A percentile compares a stretch with the other conserved stretches of the same genome.
phyloP scores from a whole-genome alignment of 2,329 filamentous ascomycete genomes.

The Coniochaeta sp. region DNA sequence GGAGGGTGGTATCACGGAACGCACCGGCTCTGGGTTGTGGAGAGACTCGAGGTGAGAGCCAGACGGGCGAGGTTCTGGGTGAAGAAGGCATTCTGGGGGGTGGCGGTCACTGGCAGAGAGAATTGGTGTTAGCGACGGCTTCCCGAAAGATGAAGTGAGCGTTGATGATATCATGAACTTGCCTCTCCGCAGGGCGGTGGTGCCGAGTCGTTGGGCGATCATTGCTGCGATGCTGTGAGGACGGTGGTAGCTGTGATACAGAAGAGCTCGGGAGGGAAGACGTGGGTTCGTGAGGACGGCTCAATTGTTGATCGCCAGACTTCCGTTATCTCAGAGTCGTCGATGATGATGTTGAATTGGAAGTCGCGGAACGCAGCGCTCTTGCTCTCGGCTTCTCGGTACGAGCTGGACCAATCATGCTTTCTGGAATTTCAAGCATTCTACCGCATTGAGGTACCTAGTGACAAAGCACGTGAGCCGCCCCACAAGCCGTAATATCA shows the following conservation, averaged over 20 bases:
- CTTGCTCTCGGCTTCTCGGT: not conserved
- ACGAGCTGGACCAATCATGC: slow-evolving; percentile 28
- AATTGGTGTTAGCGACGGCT: slow-evolving; percentile 10
- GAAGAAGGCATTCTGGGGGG: slow-evolving; percentile 38
- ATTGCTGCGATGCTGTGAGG: slow-evolving; percentile 28
- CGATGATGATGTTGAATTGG: slow-evolving; percentile 4
- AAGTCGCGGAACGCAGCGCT: slow-evolving; percentile 1
- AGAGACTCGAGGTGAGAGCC: slow-evolving; percentile 33
- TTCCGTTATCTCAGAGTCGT: not conserved
- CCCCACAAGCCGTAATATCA: slow-evolving; percentile 7
- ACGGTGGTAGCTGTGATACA: slow-evolving; percentile 7
- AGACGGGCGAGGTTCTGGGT: slow-evolving; percentile 39
- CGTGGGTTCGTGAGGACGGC: not conserved
- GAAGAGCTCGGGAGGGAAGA: not conserved
- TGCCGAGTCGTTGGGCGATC: slow-evolving; percentile 50
- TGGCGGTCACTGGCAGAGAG: slow-evolving; percentile 23
- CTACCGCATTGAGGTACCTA: too few species aligned
- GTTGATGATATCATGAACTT: slow-evolving; percentile 14
- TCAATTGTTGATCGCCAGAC: slow-evolving; percentile 1
- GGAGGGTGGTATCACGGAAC: slow-evolving; percentile 7
- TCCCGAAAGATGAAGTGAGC: not conserved
- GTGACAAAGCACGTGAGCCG: slow-evolving; percentile 16
- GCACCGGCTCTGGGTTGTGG: slow-evolving; percentile 39
- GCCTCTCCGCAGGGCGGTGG: slow-evolving; percentile 54
- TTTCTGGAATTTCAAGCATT: slow-evolving; percentile 5